Evolutionary conservation across 225 moss, liverwort and hornwort species (phyloP).

Genomic region (Sphagnum contortum): DNA sequence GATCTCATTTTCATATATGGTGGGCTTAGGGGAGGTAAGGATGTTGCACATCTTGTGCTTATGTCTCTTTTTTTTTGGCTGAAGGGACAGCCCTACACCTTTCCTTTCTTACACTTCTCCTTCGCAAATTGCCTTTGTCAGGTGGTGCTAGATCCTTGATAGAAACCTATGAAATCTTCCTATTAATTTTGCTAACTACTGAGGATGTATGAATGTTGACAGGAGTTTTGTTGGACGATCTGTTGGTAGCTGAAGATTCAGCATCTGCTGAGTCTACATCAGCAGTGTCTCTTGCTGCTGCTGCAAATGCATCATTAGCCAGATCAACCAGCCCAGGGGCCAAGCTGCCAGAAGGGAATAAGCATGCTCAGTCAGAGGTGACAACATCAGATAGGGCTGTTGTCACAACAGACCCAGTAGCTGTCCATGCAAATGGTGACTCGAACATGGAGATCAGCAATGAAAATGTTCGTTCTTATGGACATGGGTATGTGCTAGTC

Average conservation of each 20-base stretch:
- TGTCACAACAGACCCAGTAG: slow-evolving; percentile 17
- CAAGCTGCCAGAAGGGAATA: neutral
- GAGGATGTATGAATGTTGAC: neutral
- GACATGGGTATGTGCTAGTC: slow-evolving; percentile 20
- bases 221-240: slow-evolving; percentile 58
- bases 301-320: slow-evolving; percentile 18
- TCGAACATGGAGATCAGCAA: slow-evolving; percentile 1
- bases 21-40: slow-evolving; percentile 69
- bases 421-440: slow-evolving; percentile 1
- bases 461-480: slow-evolving; percentile 6
- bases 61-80: too few species aligned
- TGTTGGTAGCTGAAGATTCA: slow-evolving; percentile 53
- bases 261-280: slow-evolving; percentile 46
- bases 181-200: too few species aligned
- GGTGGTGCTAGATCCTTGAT: neutral
- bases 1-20: slow-evolving; percentile 77
- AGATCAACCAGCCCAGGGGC: slow-evolving; percentile 4
- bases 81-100: neutral
- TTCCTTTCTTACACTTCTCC: neutral
- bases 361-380: too few species aligned
- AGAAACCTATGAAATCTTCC: too few species aligned
- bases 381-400: slow-evolving; percentile 29
- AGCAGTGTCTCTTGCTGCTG: slow-evolving; percentile 38
- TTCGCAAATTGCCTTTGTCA: slow-evolving; percentile 1
- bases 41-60: too few species aligned